Evolutionary conservation across 495 filamentous ascomycete genomes (phyloP).

Genomic region (Penicillium manginii): DNA sequence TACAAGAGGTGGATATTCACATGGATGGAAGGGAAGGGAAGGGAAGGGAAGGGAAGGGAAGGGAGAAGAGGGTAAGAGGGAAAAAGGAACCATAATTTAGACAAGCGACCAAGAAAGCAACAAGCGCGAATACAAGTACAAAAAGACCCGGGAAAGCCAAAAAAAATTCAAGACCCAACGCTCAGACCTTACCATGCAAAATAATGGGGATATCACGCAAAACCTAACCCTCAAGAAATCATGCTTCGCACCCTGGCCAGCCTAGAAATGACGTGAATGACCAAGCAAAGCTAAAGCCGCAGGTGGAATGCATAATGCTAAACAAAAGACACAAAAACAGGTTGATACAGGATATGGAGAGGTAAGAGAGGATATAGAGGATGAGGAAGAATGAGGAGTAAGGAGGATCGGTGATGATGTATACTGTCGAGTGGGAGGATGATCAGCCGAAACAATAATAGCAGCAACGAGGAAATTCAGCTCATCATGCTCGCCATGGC

Average conservation of each 20-base stretch:
- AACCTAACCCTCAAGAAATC: conserved; percentile 28
- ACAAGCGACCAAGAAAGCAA: neutral
- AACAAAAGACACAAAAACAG: conserved; percentile 14
- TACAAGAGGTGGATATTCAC: conserved; percentile 29
- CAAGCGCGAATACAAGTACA: no score
- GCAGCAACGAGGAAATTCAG: neutral
- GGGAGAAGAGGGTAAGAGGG: neutral
- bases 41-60: neutral
- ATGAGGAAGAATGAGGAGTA: neutral
- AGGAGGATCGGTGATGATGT: conserved; percentile 7
- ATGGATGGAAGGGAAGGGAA: conserved; percentile 13
- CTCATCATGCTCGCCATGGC: conserved; percentile 38
- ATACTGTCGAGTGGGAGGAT: neutral
- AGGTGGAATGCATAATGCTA: conserved; percentile 1
- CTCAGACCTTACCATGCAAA: conserved; percentile 34
- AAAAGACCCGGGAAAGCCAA: conserved; percentile 17
- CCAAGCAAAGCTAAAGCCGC: neutral
- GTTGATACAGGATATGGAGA: conserved; percentile 1
- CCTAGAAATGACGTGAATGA: no score
- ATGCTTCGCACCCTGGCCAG: conserved; percentile 4
- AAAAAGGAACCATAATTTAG: neutral
- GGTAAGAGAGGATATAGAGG: neutral
- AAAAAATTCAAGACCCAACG: conserved; percentile 26
- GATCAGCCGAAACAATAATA: neutral
- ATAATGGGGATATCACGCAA: conserved; percentile 39